Percentiles rank a stretch among this genome's conserved stretches.
Conservation (phyloP, 208 protist genomes). For the Willaertia magna region DNA sequence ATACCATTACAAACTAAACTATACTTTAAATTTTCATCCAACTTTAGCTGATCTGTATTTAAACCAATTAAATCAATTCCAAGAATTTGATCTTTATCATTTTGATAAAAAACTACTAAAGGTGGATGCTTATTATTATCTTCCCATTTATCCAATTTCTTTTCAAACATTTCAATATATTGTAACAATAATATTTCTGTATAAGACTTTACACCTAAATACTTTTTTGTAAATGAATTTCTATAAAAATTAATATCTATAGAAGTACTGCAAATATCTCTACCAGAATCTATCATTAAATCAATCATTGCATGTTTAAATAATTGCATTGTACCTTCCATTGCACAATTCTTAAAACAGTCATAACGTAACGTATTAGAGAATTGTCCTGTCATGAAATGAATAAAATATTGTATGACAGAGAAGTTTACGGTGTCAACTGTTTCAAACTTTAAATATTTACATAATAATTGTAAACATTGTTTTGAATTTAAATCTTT, state of each 20-base stretch:
- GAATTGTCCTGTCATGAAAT: not conserved
- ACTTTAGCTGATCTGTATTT: not conserved
- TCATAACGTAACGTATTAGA: not conserved
- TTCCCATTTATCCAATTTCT: not conserved
- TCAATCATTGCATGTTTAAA: not conserved
- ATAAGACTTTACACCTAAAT: not conserved
- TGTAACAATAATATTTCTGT: not conserved
- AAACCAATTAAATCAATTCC: not conserved
- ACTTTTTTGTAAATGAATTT: not conserved
- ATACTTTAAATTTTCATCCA: not conserved
- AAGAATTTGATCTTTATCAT: not conserved
- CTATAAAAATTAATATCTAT: not conserved
- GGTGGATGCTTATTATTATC: not conserved
- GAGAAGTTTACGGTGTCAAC: not conserved
- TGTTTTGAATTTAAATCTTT: not conserved
- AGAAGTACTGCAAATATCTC: not conserved
- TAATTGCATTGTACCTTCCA: not conserved
- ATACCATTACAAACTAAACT: not conserved
- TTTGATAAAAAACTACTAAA: not conserved
- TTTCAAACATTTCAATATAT: not conserved
- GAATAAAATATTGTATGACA: not conserved
- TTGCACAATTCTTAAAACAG: not conserved
- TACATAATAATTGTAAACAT: not conserved
- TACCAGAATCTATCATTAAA: not conserved
- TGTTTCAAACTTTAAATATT: not conserved